Base-by-base conservation (phyloP, 768 basidiomycete genomes). In the Leucogyrophana mollusca region DNA sequence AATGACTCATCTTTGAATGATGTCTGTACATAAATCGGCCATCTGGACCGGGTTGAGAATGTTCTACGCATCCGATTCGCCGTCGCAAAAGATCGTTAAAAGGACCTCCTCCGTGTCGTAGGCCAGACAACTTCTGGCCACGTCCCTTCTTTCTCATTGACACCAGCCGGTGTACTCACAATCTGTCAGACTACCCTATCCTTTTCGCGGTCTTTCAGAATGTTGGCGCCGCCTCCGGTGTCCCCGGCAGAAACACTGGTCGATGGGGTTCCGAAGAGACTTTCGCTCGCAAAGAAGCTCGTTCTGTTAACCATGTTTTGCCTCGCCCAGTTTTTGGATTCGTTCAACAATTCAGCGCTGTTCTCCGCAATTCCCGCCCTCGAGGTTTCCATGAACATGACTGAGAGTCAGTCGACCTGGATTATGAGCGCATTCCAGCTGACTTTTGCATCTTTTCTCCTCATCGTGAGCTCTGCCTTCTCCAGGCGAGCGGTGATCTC, bases 401-500 rank as follows among this genome's bases (percentile, higher is more conserved):
- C 52, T 8, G 54, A 58, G 38, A 57, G 56, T 43, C 55, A 66
- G 34, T 58, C 56, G 11, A 60, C 64, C 18, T 72, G 71, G 69
- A 30, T 71, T 5, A 50, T 70, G 14, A 62, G 64, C 34, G 70
- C 67, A 3, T 72, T 68, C 45, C 65, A 68, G 33, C 52, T 73
- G n/a, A 72, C 72, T 9, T 73, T 72, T 53, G 64, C 71, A 9
- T 54, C 70, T 4, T 60, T 73, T 38, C 55, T 72, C 9, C 61
- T 69, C 34, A 49, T 66, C 23, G 65, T 69, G 47, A 24, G 68
- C 57, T 9, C n/a, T n/a, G n/a, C n/a, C n/a, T n/a, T n/a, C n/a
- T n/a, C n/a, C n/a, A n/a, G n/a, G n/a, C n/a, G n/a, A n/a, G n/a
- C 35, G 16, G n/a, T 37, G 35, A 21, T 21, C n/a, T 37, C 35